phyloP scores from a whole-genome alignment of 1,284 basidiomycete genomes.

The Irpex sp. region DNA sequence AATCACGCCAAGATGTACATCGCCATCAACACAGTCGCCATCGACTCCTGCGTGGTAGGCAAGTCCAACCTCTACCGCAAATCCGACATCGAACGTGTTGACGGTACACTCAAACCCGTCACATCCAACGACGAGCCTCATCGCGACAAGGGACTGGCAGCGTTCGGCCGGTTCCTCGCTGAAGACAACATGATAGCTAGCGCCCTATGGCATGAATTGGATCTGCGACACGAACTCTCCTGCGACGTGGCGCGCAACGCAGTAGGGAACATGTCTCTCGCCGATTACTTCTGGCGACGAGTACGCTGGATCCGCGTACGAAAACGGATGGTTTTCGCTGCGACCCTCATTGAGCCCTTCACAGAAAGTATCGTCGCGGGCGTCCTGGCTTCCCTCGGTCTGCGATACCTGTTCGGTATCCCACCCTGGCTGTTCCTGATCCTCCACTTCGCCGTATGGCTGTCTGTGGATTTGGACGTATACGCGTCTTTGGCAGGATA shows the following conservation, averaged over 20 bases:
- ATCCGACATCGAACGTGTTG: conserved; percentile 76
- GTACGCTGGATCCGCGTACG: conserved; percentile 94
- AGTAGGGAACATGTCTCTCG: conserved; percentile 82
- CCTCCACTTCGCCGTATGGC: conserved; percentile 55
- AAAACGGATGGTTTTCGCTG: conserved; percentile 84
- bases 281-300: conserved; percentile 80
- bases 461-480: conserved; percentile 70
- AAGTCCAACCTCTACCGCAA: conserved; percentile 96
- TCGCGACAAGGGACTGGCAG: conserved; percentile 57
- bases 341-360: conserved; percentile 85
- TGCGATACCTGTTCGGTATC: conserved; percentile 50
- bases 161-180: conserved; percentile 84
- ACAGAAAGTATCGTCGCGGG: conserved; percentile 81
- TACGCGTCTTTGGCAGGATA: conserved; percentile 73
- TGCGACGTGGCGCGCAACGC: conserved; percentile 86
- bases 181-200: conserved; percentile 96
- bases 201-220: conserved; percentile 88
- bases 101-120: conserved; percentile 53
- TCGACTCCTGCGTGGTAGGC: conserved; percentile 96
- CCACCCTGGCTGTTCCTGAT: conserved; percentile 52
- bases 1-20: conserved; percentile 99
- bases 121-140: conserved; percentile 27
- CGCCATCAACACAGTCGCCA: conserved; percentile 83
- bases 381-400: conserved; percentile 55
- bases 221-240: conserved; percentile 81